Evolutionary conservation across 1,284 basidiomycete species (phyloP), one percentile per base, ranked within the genome.

Genomic region (Amylostereum areolatum): DNA sequence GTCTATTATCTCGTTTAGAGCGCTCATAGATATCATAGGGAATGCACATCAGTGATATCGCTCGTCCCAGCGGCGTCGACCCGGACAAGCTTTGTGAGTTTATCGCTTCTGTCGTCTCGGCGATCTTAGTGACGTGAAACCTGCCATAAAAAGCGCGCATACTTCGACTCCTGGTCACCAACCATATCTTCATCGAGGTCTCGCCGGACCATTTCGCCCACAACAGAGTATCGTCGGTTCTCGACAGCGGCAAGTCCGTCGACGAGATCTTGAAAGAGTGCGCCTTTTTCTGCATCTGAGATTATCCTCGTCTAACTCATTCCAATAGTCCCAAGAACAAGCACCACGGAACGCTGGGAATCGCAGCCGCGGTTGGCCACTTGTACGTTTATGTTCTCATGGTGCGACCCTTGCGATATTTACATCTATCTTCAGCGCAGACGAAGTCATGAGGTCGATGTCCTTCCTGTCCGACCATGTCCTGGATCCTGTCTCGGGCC

Each of bases 251-350:
- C 5, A 39, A 39, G 12, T 39, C 37, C 5, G 5, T 39, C 37
- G 37, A 39, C n/a, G 37, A 12, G 6, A 39, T 39, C 12, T 5
- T 39, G 6, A 25, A 12, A 5, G 12, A n/a, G 37, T 39, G 5
- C 5, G 37, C 27, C 68, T 6, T 25, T n/a, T 39, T 12, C 37
- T 6, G 37, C 37, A 6, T n/a, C 5, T 39, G 73, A 39, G n/a
- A 12, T 6, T 25, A 39, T n/a, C n/a, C 37, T 25, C n/a, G 34
- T 35, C 34, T 35, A 35, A 35, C 12, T 18, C 27, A 25, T 8
- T 39, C 37, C 27, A n/a, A n/a, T n/a, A 57, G 66, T 5, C 37
- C 37, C 6, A n/a, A 39, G 37, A n/a, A n/a, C 5, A 39, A 39
- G 27, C 37, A 39, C 12, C n/a, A 39, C 37, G 12, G 12, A 5